phyloP scores from a whole-genome alignment of 306 rosid genomes.

The Acacia melanoxylon region DNA sequence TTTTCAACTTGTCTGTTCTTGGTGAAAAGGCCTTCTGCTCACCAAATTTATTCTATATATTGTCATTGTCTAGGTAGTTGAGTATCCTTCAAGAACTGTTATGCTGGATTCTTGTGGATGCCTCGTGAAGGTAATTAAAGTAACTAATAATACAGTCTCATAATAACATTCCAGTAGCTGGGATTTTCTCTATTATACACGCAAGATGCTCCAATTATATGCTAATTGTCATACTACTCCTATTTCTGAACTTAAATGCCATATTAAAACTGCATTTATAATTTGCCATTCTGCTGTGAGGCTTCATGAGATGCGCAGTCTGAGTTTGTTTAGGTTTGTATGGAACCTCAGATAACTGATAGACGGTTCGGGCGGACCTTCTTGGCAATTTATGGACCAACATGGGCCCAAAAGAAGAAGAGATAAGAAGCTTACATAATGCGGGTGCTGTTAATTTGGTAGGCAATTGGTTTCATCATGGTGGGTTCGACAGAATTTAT shows the following conservation, averaged over 20 bases:
- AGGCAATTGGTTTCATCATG: constrained; percentile 25
- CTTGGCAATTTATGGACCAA: constrained; percentile 90
- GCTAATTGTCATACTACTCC: neutral
- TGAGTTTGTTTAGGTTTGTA: constrained; percentile 27
- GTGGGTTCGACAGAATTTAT: constrained; percentile 4
- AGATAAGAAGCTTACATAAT: constrained; percentile 33
- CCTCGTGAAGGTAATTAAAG: constrained; percentile 76
- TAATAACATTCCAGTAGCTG: neutral
- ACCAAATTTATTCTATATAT: constrained; percentile 12
- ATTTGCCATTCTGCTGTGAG: constrained; percentile 14
- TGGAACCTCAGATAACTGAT: constrained; percentile 71
- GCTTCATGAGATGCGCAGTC: constrained; percentile 9
- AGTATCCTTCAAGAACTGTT: constrained; percentile 79
- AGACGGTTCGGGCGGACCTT: constrained; percentile 86
- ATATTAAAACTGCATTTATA: neutral
- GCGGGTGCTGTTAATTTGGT: constrained; percentile 36
- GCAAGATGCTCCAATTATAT: neutral
- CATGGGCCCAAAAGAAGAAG: constrained; percentile 87
- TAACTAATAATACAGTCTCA: constrained; percentile 12
- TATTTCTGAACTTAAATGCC: neutral
- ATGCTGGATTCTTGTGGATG: constrained; percentile 81
- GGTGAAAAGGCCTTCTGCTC: constrained; percentile 15
- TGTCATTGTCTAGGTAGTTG: constrained; percentile 68
- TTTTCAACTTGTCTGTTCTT: constrained; percentile 24
- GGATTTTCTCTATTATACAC: neutral